phyloP scores from a whole-genome alignment of 2,329 filamentous ascomycete species.

The Hymenoscyphus albidus region DNA sequence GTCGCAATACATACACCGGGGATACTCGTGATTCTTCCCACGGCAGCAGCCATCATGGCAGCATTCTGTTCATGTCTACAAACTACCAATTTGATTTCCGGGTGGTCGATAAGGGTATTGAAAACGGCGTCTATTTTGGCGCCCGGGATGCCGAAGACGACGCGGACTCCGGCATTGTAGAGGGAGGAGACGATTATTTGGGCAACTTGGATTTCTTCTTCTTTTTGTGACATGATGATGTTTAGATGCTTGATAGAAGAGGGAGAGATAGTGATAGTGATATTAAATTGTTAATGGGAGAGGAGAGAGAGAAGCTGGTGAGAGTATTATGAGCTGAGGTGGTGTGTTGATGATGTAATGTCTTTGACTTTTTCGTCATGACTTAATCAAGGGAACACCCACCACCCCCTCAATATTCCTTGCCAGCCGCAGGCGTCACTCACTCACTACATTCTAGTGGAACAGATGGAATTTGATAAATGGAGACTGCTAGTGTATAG shows the following conservation, averaged over 20 bases:
- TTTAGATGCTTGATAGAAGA: not conserved
- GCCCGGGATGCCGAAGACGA: conserved; percentile 47
- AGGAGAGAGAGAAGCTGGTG: not conserved
- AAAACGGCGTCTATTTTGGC: conserved; percentile 47
- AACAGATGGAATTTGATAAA: no score
- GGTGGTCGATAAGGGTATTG: conserved; percentile 43
- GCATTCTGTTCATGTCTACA: conserved; percentile 49
- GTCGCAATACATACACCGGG: conserved; percentile 47
- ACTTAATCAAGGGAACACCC: no score
- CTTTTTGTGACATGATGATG: not conserved
- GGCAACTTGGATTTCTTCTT: conserved; percentile 1
- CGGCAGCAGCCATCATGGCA: conserved; percentile 46
- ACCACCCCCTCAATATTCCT: no score
- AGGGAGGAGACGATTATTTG: conserved; percentile 20
- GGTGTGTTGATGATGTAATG: not conserved
- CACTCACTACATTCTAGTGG: no score
- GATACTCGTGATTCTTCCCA: conserved; percentile 43
- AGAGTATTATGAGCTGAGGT: not conserved
- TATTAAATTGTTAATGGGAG: not conserved
- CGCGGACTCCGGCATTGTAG: conserved; percentile 40
- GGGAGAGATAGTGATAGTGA: no score
- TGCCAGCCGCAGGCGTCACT: no score
- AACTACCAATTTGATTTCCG: conserved; percentile 45
- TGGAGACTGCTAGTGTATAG: not conserved
- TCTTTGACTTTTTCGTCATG: no score